Conservation (phyloP, 192 early-diverging fungal species). For the Chytriomyces sp. region DNA sequence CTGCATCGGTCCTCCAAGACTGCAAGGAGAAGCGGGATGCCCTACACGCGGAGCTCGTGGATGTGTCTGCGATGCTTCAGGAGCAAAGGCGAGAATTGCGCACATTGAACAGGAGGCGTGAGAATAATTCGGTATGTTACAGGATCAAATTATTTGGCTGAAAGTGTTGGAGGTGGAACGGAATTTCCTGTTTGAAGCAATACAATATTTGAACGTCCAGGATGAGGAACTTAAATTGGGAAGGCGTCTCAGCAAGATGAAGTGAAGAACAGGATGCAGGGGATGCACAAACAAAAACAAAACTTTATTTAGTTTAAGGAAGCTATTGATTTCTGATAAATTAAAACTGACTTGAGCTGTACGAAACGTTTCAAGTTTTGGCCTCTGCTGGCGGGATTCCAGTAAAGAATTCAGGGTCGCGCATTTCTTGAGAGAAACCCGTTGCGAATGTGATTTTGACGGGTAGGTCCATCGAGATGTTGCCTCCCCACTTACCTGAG, state of each 20-base stretch:
- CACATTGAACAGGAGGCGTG: constrained; percentile 55
- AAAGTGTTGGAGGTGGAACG: constrained; percentile 46
- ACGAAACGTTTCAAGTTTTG: no score
- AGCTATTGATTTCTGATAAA: constrained; percentile 21
- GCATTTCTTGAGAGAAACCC: constrained; percentile 39
- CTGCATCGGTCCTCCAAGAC: constrained; percentile 44
- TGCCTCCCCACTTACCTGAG: constrained; percentile 39
- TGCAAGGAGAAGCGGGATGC: constrained; percentile 48
- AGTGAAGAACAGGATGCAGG: constrained; percentile 28
- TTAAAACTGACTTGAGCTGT: background rate
- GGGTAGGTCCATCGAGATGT: constrained; percentile 44
- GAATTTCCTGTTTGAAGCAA: constrained; percentile 33
- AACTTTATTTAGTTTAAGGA: constrained; percentile 29
- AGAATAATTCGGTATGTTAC: constrained; percentile 37
- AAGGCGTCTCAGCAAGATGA: constrained; percentile 37
- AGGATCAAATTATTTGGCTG: constrained; percentile 32
- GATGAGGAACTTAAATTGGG: constrained; percentile 14
- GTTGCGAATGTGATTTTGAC: constrained; percentile 46
- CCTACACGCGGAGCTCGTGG: constrained; percentile 42
- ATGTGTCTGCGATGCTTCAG: constrained; percentile 41
- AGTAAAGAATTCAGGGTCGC: constrained; percentile 38
- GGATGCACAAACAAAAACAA: constrained; percentile 37
- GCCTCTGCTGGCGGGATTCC: constrained; percentile 19
- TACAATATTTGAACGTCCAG: constrained; percentile 33
- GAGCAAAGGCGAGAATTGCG: constrained; percentile 57